phyloP scores from a whole-genome alignment of 2,329 filamentous ascomycete species.

The Phyllosticta ampelicida region DNA sequence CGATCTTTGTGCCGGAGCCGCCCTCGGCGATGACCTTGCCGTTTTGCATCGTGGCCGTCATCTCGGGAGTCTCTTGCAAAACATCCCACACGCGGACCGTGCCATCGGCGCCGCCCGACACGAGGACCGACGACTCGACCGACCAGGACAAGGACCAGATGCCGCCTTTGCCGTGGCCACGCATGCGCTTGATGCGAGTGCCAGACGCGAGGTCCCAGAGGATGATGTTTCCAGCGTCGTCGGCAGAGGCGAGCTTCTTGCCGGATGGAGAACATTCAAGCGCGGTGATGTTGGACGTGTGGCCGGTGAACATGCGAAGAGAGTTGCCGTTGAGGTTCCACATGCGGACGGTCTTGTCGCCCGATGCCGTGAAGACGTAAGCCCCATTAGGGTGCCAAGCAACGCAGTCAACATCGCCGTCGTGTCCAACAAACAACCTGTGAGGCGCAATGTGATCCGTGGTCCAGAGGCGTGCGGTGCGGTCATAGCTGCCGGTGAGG shows the following conservation, averaged over 20 bases:
- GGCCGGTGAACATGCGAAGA: conserved; percentile 84
- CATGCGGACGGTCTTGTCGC: conserved; percentile 92
- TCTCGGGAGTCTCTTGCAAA: conserved; percentile 51
- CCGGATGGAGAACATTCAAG: conserved; percentile 80
- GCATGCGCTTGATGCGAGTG: conserved; percentile 78
- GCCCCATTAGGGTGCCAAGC: conserved; percentile 90
- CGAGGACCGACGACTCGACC: conserved; percentile 80
- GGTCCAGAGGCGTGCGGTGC: conserved; percentile 80
- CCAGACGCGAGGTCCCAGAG: conserved; percentile 92
- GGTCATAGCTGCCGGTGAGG: conserved; percentile 74
- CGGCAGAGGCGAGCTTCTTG: conserved; percentile 81
- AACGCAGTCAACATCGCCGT: conserved; percentile 84
- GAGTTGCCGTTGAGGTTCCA: conserved; percentile 90
- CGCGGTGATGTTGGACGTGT: conserved; percentile 76
- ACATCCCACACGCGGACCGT: conserved; percentile 95
- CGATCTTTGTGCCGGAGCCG: conserved; percentile 34
- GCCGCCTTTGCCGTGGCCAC: conserved; percentile 84
- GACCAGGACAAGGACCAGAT: conserved; percentile 92
- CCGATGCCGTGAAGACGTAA: conserved; percentile 87
- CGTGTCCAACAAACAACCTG: conserved; percentile 82
- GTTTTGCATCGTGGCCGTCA: conserved; percentile 44
- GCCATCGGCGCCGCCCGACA: conserved; percentile 82
- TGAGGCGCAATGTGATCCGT: conserved; percentile 87
- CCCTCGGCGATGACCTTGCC: conserved; percentile 42
- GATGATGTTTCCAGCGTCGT: conserved; percentile 79